A percentile compares a stretch with the other conserved stretches of the same genome.
These are phyloP conservation scores for Candida patagonica DNA, from an alignment of 805 yeast genomes.

Conservation along the genomic window DNA sequence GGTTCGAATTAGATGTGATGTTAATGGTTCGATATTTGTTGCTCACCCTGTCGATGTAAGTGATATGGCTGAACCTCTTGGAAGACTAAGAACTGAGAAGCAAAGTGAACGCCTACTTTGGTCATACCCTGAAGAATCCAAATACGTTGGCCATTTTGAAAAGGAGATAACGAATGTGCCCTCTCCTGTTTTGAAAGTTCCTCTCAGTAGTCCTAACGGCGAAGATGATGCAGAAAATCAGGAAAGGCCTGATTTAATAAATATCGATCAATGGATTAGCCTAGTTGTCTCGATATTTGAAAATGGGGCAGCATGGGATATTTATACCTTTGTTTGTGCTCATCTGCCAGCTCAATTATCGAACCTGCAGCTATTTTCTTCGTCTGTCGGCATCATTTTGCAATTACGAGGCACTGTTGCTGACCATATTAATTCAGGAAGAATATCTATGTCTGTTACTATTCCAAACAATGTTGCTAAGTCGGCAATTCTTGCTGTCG, in stretches of 20 bases:
- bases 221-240: neutral
- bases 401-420: conserved; percentile 41
- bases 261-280: conserved; percentile 43
- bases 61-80: conserved; percentile 40
- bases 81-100: conserved; percentile 19
- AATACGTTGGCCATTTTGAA: conserved; percentile 41
- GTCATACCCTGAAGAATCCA: conserved; percentile 63
- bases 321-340: conserved; percentile 55
- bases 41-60: conserved; percentile 52
- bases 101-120: conserved; percentile 30
- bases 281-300: conserved; percentile 42
- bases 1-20: conserved; percentile 44
- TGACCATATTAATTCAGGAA: conserved; percentile 39
- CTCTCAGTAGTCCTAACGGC: neutral
- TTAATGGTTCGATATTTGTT: conserved; percentile 38
- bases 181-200: conserved; percentile 16
- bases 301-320: conserved; percentile 57
- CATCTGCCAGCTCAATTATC: conserved; percentile 66
- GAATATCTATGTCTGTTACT: conserved; percentile 34
- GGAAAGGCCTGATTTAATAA: conserved; percentile 31
- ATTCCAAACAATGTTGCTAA: conserved; percentile 40
- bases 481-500: conserved; percentile 58
- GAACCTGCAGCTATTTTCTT: conserved; percentile 43
- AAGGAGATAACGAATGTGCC: conserved; percentile 35
- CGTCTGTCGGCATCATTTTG: conserved; percentile 33